These are phyloP conservation scores for Anthostomella pinea DNA, from an alignment of 2,329 filamentous ascomycete genomes.

Conservation along the genomic window DNA sequence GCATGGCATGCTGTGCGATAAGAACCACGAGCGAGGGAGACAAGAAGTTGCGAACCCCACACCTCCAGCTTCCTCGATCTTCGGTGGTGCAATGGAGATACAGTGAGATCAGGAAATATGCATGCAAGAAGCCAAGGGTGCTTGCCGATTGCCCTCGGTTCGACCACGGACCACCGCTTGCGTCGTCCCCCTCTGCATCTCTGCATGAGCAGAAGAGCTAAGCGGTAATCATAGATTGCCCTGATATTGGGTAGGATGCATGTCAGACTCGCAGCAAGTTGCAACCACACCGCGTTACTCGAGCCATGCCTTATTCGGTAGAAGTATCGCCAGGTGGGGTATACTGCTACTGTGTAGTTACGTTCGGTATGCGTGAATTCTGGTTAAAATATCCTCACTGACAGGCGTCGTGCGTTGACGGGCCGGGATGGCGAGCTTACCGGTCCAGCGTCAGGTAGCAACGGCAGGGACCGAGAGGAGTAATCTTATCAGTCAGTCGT, in stretches of 20 bases:
- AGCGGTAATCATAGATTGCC: constrained; percentile 27
- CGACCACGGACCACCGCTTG: constrained; percentile 14
- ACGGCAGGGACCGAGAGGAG: too few relatives aligned
- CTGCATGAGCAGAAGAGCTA: constrained; percentile 19
- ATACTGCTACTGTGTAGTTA: too few relatives aligned
- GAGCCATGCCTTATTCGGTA: constrained; percentile 19
- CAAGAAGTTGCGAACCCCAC: constrained; percentile 13
- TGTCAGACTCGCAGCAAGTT: constrained; percentile 19
- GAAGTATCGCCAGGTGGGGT: constrained; percentile 18
- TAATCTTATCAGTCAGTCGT: constrained; percentile 3
- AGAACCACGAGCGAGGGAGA: constrained; percentile 21
- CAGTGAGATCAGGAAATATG: constrained; percentile 17
- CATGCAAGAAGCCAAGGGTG: constrained; percentile 27
- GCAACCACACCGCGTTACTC: constrained; percentile 11
- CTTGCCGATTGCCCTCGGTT: constrained; percentile 26
- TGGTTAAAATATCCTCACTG: constrained; percentile 5
- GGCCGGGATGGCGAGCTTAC: too few relatives aligned
- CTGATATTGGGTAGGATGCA: constrained; percentile 18
- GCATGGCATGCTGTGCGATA: constrained; percentile 24
- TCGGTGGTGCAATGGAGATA: constrained; percentile 13
- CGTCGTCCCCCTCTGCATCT: constrained; percentile 15
- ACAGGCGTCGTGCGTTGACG: too few relatives aligned
- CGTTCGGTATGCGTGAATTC: constrained; percentile 9
- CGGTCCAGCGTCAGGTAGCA: too few relatives aligned
- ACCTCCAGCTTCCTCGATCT: constrained; percentile 15